Conservation (phyloP, 352 stramenopile species). For the Pythium diclinum region DNA sequence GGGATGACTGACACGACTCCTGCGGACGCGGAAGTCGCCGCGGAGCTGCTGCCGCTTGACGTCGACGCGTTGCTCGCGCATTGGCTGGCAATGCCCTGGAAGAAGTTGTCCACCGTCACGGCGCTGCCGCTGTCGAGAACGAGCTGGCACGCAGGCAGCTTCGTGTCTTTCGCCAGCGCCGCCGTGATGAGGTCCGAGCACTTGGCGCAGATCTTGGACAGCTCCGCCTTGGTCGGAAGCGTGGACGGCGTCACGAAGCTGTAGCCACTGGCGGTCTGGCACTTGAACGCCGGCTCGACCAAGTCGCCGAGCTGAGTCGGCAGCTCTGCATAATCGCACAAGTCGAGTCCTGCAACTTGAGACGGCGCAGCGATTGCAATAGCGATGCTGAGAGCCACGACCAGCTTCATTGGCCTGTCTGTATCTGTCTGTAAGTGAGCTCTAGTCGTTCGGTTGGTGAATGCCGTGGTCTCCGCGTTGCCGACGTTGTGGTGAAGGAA, state of each 20-base stretch:
- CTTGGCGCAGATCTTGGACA: conserved; percentile 19
- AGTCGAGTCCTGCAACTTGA: background rate
- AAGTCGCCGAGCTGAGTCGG: conserved; percentile 16
- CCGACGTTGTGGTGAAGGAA: background rate
- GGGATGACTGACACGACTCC: background rate
- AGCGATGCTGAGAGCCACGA: background rate
- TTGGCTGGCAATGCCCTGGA: conserved; percentile 13
- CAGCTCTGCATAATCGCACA: conserved; percentile 23
- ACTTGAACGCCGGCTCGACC: conserved; percentile 25
- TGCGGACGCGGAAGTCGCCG: background rate
- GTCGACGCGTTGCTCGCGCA: background rate
- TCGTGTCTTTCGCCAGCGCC: background rate
- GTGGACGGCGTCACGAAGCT: conserved; percentile 23
- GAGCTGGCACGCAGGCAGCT: conserved; percentile 17
- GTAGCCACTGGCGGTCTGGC: conserved; percentile 26
- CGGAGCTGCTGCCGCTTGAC: background rate
- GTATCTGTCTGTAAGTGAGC: background rate
- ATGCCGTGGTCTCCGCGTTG: background rate
- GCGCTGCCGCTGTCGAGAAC: conserved; percentile 20
- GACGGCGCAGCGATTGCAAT: background rate
- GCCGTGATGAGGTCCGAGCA: conserved; percentile 15
- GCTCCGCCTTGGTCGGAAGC: conserved; percentile 18
- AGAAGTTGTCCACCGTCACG: conserved; percentile 19
- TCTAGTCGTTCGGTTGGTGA: background rate
- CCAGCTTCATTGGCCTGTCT: background rate